Evolutionary conservation across 2,329 filamentous ascomycete genomes (phyloP).

Genomic region (Botrytis tulipae): DNA sequence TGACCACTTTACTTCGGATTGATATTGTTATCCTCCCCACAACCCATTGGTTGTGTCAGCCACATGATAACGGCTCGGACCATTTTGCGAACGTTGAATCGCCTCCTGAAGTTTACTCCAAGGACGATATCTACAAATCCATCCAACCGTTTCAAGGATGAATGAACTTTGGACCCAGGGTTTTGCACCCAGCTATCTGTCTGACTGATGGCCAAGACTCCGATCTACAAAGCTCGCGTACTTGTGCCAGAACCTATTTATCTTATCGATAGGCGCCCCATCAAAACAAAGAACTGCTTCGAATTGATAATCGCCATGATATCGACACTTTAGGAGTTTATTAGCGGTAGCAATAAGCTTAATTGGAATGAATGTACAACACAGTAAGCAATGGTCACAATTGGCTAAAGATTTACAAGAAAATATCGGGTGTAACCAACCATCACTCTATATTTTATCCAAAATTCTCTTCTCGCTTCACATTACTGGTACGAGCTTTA

Average conservation of each 20-base stretch:
- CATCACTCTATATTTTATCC: neutral
- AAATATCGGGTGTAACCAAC: neutral
- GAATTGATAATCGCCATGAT: neutral
- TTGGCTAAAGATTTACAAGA: neutral
- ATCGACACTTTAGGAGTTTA: neutral
- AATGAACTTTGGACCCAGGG: neutral
- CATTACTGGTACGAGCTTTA: neutral
- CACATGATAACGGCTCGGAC: slow-evolving; percentile 7
- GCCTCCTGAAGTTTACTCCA: neutral
- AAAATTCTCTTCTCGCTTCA: neutral
- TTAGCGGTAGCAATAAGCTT: slow-evolving; percentile 11
- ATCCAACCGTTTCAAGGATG: neutral
- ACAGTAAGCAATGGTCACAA: slow-evolving; percentile 2
- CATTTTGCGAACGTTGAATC: neutral
- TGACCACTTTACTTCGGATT: neutral
- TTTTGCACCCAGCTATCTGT: neutral
- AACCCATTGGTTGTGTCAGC: neutral
- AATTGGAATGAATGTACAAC: neutral
- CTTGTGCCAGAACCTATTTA: neutral
- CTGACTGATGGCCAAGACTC: neutral
- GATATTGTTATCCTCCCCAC: neutral
- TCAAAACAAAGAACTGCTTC: neutral
- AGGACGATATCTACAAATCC: neutral
- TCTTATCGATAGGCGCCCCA: neutral
- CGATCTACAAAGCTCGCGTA: neutral